These are phyloP conservation scores for Wickerhamiella parazyma DNA, from an alignment of 805 yeast genomes.

Conservation along the genomic window DNA sequence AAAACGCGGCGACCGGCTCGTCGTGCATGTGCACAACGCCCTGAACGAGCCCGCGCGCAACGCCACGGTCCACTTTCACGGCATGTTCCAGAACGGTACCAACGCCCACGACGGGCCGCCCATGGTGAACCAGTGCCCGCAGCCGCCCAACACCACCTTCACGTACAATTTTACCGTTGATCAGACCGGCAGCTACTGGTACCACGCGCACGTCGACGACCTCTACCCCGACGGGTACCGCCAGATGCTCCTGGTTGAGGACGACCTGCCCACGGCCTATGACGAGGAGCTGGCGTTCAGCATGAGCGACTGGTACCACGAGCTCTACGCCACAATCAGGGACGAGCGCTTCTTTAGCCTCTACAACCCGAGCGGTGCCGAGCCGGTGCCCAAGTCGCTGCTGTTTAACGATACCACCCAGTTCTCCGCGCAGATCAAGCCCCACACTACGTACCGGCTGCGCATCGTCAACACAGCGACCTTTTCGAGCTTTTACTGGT, in stretches of 20 bases:
- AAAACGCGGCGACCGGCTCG: conserved; percentile 64
- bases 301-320: conserved; percentile 83
- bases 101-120: conserved; percentile 86
- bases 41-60: conserved; percentile 41
- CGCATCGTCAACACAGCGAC: conserved; percentile 81
- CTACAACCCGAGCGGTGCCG: conserved; percentile 95
- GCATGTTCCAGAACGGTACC: conserved; percentile 68
- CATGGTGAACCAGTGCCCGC: conserved; percentile 79
- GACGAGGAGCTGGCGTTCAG: conserved; percentile 66
- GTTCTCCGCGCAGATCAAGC: conserved; percentile 50
- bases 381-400: conserved; percentile 79
- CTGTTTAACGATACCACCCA: conserved; percentile 65
- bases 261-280: conserved; percentile 51
- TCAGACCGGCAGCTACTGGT: conserved; percentile 91
- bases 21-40: conserved; percentile 63
- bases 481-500: conserved; percentile 77
- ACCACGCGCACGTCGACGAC: conserved; percentile 83
- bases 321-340: conserved; percentile 35
- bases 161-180: conserved; percentile 80
- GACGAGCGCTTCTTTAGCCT: conserved; percentile 43
- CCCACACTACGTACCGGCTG: conserved; percentile 74
- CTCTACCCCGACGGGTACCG: conserved; percentile 83
- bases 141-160: conserved; percentile 60
- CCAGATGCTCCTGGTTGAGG: conserved; percentile 53
- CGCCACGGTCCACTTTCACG: conserved; percentile 87